Base-by-base conservation (phyloP, 2,329 filamentous ascomycete genomes). In the Tolypocladium ovalisporum region DNA sequence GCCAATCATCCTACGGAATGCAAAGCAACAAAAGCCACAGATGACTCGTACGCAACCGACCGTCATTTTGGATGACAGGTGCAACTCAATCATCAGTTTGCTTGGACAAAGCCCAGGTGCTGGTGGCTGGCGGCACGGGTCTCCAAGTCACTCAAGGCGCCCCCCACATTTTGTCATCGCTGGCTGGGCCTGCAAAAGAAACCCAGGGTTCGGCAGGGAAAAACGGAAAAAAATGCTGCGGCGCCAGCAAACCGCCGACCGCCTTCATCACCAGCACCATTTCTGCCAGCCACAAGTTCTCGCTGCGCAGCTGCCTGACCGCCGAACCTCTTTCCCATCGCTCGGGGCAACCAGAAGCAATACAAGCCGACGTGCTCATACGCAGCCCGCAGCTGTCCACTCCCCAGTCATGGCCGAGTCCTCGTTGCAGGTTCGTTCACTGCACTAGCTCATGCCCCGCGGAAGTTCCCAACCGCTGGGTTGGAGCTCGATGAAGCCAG, bases 381-480 rank as follows among this genome's bases (percentile, higher is more conserved):
- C 49, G n/a, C 51, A 53, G 34, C 34, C 51, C 34, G 34, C 34
- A 53, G 37, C 51, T 47, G 13, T 19, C 13, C n/a, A n/a, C n/a
- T n/a, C n/a, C n/a, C 51, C 35, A 55, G 37, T 34, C 39, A 78
- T 78, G 76, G 71, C 70, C 61, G 75, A 78, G 56, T 69, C 73
- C 57, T 73, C 75, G 62, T 68, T 79, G 63, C 75, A 78, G 74
- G 76, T 78, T 70, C 64, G 75, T 76, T 63, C 24, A 10, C 15
- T 32, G 57, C 58, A 62, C 56, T 56, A 60, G 47, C 58, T 67
- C 58, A 54, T 66, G 60, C 69, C 63, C 66, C 67, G 64, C 67
- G 62, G 47, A 4, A 32, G 44, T 27, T 8, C 24, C 13, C 9
- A 17, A 24, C 44, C 24, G 44, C 44, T 27, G 44, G 44, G 13